Conservation (phyloP, 805 yeast species). For the Wilhelminamyces savonicus region DNA sequence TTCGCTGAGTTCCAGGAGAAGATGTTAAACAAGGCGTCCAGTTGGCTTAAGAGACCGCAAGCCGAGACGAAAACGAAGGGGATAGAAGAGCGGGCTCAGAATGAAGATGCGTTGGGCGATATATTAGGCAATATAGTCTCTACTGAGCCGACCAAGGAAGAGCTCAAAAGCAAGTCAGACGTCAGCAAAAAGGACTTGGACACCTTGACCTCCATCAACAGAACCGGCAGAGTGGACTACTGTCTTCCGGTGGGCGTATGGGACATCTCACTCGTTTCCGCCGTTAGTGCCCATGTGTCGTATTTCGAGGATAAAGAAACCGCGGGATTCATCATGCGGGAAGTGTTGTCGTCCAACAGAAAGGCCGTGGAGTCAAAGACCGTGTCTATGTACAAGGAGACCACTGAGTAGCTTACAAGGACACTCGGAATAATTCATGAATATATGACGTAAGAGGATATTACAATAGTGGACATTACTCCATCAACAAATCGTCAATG, state of each 20-base stretch:
- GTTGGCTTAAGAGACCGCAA: constrained; percentile 22
- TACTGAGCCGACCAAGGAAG: constrained; percentile 6
- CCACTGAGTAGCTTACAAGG: neutral
- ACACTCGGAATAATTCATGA: neutral
- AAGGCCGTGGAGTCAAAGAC: constrained; percentile 19
- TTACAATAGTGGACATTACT: constrained; percentile 7
- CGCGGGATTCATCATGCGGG: constrained; percentile 69
- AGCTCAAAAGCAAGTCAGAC: constrained; percentile 9
- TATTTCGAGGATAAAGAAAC: constrained; percentile 85
- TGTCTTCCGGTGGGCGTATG: constrained; percentile 70
- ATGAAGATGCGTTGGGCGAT: constrained; percentile 37
- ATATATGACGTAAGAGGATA: neutral
- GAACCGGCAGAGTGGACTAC: constrained; percentile 77
- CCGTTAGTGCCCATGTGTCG: constrained; percentile 81
- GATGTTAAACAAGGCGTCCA: constrained; percentile 27
- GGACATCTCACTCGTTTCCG: constrained; percentile 73
- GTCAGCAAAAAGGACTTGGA: constrained; percentile 16
- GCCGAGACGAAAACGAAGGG: constrained; percentile 4
- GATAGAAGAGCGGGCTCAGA: constrained; percentile 8
- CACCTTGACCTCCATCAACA: constrained; percentile 46
- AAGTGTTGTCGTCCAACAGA: constrained; percentile 32
- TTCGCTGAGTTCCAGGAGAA: constrained; percentile 34
- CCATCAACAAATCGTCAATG: constrained; percentile 59
- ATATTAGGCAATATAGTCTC: constrained; percentile 18
- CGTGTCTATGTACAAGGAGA: constrained; percentile 17